Evolutionary conservation across 1,139 yeast species (phyloP).

Genomic region (Meyerozyma sp.): DNA sequence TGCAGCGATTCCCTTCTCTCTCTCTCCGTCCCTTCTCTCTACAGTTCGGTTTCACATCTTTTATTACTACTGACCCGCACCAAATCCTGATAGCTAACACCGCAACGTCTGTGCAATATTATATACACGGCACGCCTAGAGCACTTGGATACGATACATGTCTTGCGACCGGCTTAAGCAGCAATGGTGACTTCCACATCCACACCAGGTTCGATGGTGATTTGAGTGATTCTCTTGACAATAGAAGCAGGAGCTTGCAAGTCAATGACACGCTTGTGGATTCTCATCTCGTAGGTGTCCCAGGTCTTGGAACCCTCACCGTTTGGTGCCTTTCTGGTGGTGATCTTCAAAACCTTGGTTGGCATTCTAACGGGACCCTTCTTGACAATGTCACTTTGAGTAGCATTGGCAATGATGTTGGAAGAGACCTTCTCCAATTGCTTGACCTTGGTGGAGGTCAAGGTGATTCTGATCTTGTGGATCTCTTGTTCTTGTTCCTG

Average conservation of each 20-base stretch:
- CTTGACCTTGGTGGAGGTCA: conserved; percentile 98
- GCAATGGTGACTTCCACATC: conserved; percentile 29
- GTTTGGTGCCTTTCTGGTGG: conserved; percentile 99
- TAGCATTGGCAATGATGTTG: conserved; percentile 87
- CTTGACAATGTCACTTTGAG: conserved; percentile 73
- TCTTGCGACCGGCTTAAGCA: conserved; percentile 15
- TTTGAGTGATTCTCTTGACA: conserved; percentile 94
- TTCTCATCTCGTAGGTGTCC: conserved; percentile 99
- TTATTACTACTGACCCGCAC: conserved; percentile 9
- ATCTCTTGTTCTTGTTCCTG: conserved; percentile 71
- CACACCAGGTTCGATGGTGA: conserved; percentile 63
- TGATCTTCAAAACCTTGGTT: conserved; percentile 96
- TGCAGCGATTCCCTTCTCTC: neutral
- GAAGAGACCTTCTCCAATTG: conserved; percentile 91
- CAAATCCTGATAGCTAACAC: conserved; percentile 58
- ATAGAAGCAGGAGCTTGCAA: conserved; percentile 93
- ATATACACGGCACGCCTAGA: conserved; percentile 60
- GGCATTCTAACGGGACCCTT: conserved; percentile 99
- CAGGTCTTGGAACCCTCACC: conserved; percentile 99
- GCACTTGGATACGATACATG: conserved; percentile 36
- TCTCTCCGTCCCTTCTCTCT: neutral
- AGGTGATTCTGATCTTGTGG: conserved; percentile 98
- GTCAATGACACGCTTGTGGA: conserved; percentile 99
- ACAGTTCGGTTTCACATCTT: neutral
- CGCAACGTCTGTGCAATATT: conserved; percentile 51